Conservation (phyloP, 2,329 filamentous ascomycete genomes). For the Cytospora paraplurivora region DNA sequence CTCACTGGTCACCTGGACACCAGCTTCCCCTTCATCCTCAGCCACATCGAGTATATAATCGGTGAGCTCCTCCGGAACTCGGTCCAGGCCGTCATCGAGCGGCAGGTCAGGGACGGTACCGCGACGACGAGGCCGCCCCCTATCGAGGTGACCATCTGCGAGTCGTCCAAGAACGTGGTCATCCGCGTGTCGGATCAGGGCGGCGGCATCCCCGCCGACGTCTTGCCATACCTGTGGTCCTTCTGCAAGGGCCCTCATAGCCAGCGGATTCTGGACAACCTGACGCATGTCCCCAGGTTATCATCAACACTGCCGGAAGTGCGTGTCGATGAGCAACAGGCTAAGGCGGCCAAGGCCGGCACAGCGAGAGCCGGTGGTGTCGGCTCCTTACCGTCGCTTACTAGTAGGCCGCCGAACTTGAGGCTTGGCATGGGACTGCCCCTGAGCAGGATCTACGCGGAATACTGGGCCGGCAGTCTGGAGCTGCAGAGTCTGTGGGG, state of each 20-base stretch:
- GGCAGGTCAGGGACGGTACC: constrained; percentile 49
- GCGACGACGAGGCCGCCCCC: constrained; percentile 63
- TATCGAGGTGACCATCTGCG: constrained; percentile 92
- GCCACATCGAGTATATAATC: constrained; percentile 95
- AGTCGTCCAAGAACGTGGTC: constrained; percentile 91
- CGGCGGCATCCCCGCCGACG: constrained; percentile 83
- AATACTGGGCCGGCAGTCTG: constrained; percentile 95
- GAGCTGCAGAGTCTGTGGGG: constrained; percentile 92
- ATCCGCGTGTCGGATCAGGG: constrained; percentile 95
- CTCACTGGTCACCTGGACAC: constrained; percentile 84
- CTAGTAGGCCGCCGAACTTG: constrained; percentile 81
- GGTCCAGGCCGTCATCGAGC: constrained; percentile 87
- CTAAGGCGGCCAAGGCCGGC: constrained; percentile 15
- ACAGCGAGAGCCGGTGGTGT: constrained; percentile 42
- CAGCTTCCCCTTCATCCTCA: constrained; percentile 94
- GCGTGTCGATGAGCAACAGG: constrained; percentile 46
- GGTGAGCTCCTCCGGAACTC: constrained; percentile 94
- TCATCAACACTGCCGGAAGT: constrained; percentile 92
- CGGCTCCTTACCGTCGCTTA: constrained; percentile 76
- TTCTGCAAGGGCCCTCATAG: constrained; percentile 91
- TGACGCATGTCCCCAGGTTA: constrained; percentile 85
- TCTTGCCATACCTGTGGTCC: constrained; percentile 90
- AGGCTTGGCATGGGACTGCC: constrained; percentile 91
- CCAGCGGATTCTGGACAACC: constrained; percentile 76
- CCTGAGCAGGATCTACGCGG: constrained; percentile 90